Evolutionary conservation across 2,329 filamentous ascomycete species (phyloP), one percentile per base, ranked within the genome.

Genomic region (Fusarium haematococcum): DNA sequence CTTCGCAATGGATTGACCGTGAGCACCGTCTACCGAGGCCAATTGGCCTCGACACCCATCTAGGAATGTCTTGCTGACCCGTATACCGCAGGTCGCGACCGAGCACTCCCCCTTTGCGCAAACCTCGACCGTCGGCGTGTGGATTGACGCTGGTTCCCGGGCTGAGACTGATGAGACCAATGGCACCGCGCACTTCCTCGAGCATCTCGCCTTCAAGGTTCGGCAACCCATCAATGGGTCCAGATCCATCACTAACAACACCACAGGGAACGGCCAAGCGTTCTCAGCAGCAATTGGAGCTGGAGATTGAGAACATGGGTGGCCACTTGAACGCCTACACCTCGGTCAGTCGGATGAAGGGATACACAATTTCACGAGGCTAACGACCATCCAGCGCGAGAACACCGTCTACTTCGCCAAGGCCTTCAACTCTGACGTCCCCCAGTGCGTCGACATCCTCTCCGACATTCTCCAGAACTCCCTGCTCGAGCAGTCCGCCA

Each of bases 381-480:
- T 83, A 78, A 83, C 71, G 63, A 57, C 64, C 67, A 73, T 74
- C 75, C 81, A 94, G 95, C 95, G 97, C 85, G 97, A 99, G 87
- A 98, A 98, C 91, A 99, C 97, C 81, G 97, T 99, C 83, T 99
- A 99, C 91, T 99, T 98, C 86, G 97, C 97, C 86, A 98, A 98
- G 89, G 93, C 96, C 76, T 98, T 99, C 90, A 99, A 99, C 89
- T 92, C 93, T 86, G 96, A 99, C 84, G 95, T 98, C 72, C 95
- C 95, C 81, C 94, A 95, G 85, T 94, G 94, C 83, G 97, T 99
- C 85, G 95, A 99, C 86, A 98, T 99, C 82, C 94, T 99, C 73
- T 94, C 97, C 89, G 97, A 99, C 84, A 99, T 99, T 84, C 94
- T 99, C 74, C 97, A 98, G 86, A 97, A 99, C 92, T 98, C 97